A percentile compares a stretch with the other conserved stretches of the same genome.
phyloP scores from a whole-genome alignment of 1,139 yeast species.

The Sugiyamaella castrensis region DNA sequence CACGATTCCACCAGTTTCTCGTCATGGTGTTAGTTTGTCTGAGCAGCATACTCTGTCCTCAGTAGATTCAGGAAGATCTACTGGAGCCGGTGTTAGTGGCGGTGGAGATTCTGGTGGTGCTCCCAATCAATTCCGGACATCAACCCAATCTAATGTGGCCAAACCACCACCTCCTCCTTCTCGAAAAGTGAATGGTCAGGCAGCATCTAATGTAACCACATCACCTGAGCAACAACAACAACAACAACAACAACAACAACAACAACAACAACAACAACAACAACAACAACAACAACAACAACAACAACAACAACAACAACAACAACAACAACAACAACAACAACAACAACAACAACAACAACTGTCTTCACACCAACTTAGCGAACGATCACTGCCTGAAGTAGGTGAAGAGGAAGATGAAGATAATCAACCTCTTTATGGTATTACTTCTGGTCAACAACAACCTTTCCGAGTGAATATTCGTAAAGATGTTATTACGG shows the following conservation, averaged over 20 bases:
- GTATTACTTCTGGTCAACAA: conserved; percentile 14
- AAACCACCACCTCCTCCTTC: conserved; percentile 72
- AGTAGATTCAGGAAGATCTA: neutral
- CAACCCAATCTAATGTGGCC: conserved; percentile 23
- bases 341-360: too few relatives aligned
- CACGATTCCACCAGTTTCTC: neutral
- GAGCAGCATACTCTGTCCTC: neutral
- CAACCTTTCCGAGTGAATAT: conserved; percentile 32
- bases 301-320: neutral
- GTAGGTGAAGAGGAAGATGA: conserved; percentile 20
- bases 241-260: conserved; percentile 4
- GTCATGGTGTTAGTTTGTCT: neutral
- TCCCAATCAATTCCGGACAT: neutral
- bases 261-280: neutral
- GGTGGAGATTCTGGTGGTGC: too few relatives aligned
- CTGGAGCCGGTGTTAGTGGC: neutral
- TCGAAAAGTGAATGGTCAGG: conserved; percentile 44
- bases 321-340: neutral
- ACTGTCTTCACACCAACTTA: too few relatives aligned
- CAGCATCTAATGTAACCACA: neutral
- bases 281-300: conserved; percentile 3
- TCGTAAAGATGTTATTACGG: conserved; percentile 36
- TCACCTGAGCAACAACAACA: neutral
- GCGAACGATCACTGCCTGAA: conserved; percentile 1
- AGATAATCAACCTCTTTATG: conserved; percentile 14